These are phyloP conservation scores for Babesia ovis DNA, from an alignment of 169 alveolate species.

Conservation along the genomic window DNA sequence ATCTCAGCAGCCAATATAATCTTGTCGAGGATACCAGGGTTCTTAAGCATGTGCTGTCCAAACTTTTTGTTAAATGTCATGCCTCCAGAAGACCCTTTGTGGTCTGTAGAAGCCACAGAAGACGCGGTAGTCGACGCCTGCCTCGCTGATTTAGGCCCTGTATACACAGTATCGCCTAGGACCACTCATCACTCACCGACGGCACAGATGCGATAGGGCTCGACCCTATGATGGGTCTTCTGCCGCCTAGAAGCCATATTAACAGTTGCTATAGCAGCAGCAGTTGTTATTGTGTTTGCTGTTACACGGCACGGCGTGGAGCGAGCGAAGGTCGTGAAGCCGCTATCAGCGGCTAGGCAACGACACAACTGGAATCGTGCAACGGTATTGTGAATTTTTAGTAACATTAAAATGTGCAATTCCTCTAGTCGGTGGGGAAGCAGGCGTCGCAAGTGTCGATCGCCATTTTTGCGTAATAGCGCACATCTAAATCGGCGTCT, in stretches of 20 bases:
- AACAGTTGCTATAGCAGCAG: not conserved
- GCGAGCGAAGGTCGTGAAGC: constrained; percentile 17
- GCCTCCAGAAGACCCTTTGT: constrained; percentile 37
- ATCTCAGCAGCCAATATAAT: constrained; percentile 95
- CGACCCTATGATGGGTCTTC: constrained; percentile 48
- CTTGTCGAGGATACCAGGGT: constrained; percentile 95
- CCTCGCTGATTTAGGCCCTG: constrained; percentile 34
- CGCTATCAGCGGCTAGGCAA: not conserved
- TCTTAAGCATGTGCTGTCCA: constrained; percentile 98
- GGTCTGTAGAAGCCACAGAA: constrained; percentile 1
- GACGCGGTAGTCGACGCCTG: constrained; percentile 16
- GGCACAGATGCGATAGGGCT: constrained; percentile 66
- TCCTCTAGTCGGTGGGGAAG: constrained; percentile 27
- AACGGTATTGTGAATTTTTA: not conserved
- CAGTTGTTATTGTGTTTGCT: not conserved
- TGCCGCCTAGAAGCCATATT: constrained; percentile 58
- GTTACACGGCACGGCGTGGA: not conserved
- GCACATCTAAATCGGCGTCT: constrained; percentile 66
- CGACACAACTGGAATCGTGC: not conserved
- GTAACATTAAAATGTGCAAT: constrained; percentile 10
- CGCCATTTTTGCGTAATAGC: constrained; percentile 60
- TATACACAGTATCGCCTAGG: not conserved
- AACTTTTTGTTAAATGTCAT: constrained; percentile 87
- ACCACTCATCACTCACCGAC: constrained; percentile 38
- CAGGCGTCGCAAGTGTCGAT: constrained; percentile 49